These are phyloP conservation scores for Pythium chondricola DNA, from an alignment of 352 stramenopile species.

Conservation along the genomic window DNA sequence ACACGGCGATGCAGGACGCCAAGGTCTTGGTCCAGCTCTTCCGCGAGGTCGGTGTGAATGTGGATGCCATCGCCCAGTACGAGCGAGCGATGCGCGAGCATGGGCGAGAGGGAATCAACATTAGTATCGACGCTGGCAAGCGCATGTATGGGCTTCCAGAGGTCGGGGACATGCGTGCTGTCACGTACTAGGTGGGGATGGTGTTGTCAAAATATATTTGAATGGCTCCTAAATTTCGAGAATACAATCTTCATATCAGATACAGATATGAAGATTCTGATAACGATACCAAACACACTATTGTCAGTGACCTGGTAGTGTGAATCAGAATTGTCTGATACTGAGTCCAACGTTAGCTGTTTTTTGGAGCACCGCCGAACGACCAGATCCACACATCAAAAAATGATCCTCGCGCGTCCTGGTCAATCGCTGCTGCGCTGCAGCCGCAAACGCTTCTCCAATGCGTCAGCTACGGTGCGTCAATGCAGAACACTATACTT, in stretches of 20 bases:
- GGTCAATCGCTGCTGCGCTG: slow-evolving; percentile 17
- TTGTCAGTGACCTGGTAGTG: too few species aligned
- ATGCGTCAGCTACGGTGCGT: background rate
- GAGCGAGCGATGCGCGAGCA: slow-evolving; percentile 54
- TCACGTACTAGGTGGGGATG: slow-evolving; percentile 30
- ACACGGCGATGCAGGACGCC: slow-evolving; percentile 52
- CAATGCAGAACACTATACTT: background rate
- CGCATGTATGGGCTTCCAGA: slow-evolving; percentile 39
- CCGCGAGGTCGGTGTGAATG: slow-evolving; percentile 29
- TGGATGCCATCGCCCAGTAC: slow-evolving; percentile 48
- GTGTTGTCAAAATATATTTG: too few species aligned
- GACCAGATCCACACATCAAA: too few species aligned
- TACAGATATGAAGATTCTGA: too few species aligned
- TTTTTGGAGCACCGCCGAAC: too few species aligned
- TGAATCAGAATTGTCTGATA: too few species aligned
- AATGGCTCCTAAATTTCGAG: too few species aligned
- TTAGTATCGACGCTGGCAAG: slow-evolving; percentile 36
- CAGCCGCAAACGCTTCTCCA: background rate
- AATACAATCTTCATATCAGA: too few species aligned
- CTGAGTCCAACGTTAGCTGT: too few species aligned
- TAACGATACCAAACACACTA: too few species aligned
- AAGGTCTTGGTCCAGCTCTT: slow-evolving; percentile 38
- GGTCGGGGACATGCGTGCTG: slow-evolving; percentile 31
- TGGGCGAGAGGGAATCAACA: slow-evolving; percentile 33
- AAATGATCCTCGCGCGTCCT: slow-evolving; percentile 12